phyloP scores from a whole-genome alignment of 2,329 filamentous ascomycete genomes.

The Nannizziopsis arthrosporioides region DNA sequence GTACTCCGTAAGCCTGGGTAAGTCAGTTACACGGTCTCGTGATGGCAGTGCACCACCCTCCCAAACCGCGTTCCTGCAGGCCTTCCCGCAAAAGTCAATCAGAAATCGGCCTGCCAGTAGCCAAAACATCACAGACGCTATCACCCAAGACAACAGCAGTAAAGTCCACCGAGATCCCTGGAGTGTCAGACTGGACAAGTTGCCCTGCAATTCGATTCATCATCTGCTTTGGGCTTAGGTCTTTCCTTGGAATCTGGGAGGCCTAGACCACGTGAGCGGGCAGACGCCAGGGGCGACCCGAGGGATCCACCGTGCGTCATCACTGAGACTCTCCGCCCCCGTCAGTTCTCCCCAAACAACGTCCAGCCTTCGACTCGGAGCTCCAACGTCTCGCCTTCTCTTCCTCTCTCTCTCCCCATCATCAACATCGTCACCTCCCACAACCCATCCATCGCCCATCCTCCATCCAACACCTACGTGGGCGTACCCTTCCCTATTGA shows the following conservation, averaged over 20 bases:
- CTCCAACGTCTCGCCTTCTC: constrained; percentile 4
- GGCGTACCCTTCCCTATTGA: not conserved
- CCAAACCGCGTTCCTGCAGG: too few species aligned
- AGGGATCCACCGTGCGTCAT: constrained; percentile 9
- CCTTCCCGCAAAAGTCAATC: too few species aligned
- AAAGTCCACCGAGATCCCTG: too few species aligned
- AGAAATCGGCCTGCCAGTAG: too few species aligned
- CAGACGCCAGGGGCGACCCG: not conserved
- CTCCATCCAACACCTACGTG: not conserved
- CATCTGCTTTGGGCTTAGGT: too few species aligned
- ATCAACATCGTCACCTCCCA: constrained; percentile 2
- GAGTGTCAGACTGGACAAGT: not conserved
- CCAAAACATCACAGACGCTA: too few species aligned
- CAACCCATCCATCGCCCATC: too few species aligned
- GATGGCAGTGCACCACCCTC: too few species aligned
- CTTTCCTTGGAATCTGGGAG: not conserved
- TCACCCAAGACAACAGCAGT: too few species aligned
- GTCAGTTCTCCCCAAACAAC: constrained; percentile 3
- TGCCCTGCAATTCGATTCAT: not conserved
- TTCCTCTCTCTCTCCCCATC: constrained; percentile 2
- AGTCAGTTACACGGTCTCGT: too few species aligned
- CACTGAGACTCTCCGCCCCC: constrained; percentile 3
- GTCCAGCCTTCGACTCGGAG: constrained; percentile 1
- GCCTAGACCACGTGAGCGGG: constrained; percentile 1
- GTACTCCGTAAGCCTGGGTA: too few species aligned